Evolutionary conservation across 768 basidiomycete genomes (phyloP), one percentile per base, ranked within the genome.

Genomic region (Suillus occidentalis): DNA sequence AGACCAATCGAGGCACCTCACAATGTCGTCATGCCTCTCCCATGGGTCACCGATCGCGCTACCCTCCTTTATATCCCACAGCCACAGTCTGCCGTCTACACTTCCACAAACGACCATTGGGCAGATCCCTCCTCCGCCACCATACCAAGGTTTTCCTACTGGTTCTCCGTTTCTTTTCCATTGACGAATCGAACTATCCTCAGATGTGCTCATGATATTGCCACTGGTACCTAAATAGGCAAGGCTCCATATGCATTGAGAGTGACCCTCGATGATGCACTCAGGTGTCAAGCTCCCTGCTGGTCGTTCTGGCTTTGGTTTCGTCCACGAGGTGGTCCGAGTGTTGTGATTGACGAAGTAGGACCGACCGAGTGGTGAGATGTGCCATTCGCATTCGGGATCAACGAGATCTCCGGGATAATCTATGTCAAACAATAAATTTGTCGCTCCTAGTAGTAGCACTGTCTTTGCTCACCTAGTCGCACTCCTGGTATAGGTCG

Each of bases 1-100:
- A 12, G 71, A 71, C 34, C 69, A 67, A 16, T 58, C 67, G 6
- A 68, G 52, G 16, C 58, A 36, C 13, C 14, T 39, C 2, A 64
- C 56, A 28, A 28, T 28, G 28, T 28, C 57, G 8, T 31, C 60
- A 20, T 67, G 55, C 49, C 49, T 22, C 49, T 25, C 49, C 49
- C 49, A 49, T 13, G 22, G 22, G 22, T 49, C 49, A 1, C 49
- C 2, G 13, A 49, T 22, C 49, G 14, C 25, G 13, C 22, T 49
- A 12, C 49, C 22, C 6, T 49, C 3, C 22, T 14, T 31, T 9
- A 31, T 31, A 16, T 28, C 18, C 50, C 50, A 52, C 16, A 52
- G 8, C 9, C 28, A 16, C 8, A 52, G 25, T 9, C 50, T 52
- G 16, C 28, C 16, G 22, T 52, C 50, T 8, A 2, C 2, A 1